A percentile compares a stretch with the other conserved stretches of the same genome.
These are phyloP conservation scores for Kwoniella sp. DNA, from an alignment of 768 basidiomycete genomes.

Conservation along the genomic window DNA sequence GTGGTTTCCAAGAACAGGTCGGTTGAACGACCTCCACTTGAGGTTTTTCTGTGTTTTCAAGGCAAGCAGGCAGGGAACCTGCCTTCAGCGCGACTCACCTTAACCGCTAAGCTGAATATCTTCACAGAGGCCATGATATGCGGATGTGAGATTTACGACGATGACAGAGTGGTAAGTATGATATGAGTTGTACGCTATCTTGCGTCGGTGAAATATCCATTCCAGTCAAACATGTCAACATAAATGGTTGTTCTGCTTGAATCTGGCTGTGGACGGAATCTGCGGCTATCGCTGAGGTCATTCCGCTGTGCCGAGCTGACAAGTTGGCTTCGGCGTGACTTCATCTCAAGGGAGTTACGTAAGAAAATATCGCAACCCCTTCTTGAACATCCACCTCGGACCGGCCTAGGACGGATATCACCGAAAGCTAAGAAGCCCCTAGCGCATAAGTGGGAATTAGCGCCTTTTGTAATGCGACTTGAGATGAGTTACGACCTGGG, in stretches of 20 bases:
- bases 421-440: not conserved
- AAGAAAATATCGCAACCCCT: not conserved
- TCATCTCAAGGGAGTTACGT: not conserved
- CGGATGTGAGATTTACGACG: too few relatives aligned
- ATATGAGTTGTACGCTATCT: too few relatives aligned
- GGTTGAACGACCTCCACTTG: slow-evolving; percentile 16
- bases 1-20: not conserved
- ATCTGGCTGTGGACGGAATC: too few relatives aligned
- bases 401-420: not conserved
- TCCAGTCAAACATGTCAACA: too few relatives aligned
- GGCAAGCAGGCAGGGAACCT: too few relatives aligned
- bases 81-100: slow-evolving; percentile 41
- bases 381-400: not conserved
- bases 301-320: not conserved
- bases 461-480: not conserved
- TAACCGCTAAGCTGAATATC: slow-evolving; percentile 53
- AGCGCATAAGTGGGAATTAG: not conserved
- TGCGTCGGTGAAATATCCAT: too few relatives aligned
- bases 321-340: not conserved
- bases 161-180: too few relatives aligned
- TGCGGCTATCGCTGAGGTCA: not conserved
- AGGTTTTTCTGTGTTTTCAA: not conserved
- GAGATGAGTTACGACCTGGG: too few relatives aligned
- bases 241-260: too few relatives aligned
- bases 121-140: slow-evolving; percentile 53